Base-by-base conservation (phyloP, 768 basidiomycete genomes). In the Boletus reticulatus region DNA sequence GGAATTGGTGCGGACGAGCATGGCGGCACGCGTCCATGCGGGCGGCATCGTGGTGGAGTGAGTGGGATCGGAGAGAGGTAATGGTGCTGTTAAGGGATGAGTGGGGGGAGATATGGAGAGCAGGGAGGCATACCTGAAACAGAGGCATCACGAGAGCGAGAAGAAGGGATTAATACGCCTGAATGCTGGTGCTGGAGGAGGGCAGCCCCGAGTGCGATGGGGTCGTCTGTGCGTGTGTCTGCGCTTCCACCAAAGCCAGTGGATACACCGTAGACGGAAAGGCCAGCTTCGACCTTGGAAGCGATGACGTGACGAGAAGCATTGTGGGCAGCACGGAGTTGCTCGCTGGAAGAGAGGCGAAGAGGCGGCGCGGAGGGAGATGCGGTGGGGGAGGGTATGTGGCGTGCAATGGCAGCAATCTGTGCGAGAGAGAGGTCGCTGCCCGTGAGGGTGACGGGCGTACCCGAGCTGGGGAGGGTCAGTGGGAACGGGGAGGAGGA, bases 181-280 rank as follows among this genome's bases (percentile, higher is more conserved):
- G 76, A 75, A 56, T 92, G 88, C 65, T 92, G 88, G 64, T 91
- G 88, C 66, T 94, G 91, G 27, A 93, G 77, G n/a, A 93, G 81
- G n/a, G 89, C 87, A 58, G 84, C 80, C 20, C 88, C 91, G 27
- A 94, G 84, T 11, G 85, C 74, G 56, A 88, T 67, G 20, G 89
- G 84, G 50, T 89, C 75, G 60, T 85, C 80, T 0, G 92, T 94
- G 20, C 92, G 83, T 1, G 91, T 93, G 68, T 92, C 88, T 12
- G 92, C 92, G 62, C 86, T 88, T n/a, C 91, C 92, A 39, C 92
- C 92, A 63, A 91, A 94, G 44, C 92, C 92, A 2, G 84, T 84
- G 52, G 88, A 88, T 41, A 94, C 87, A 22, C 92, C 92, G 61
- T 94, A 94, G 19, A 94, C 79, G 59, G 87, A 89, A 49, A 82